Evolutionary conservation across 805 yeast species (phyloP).

Genomic region (Yarrowia sp.): DNA sequence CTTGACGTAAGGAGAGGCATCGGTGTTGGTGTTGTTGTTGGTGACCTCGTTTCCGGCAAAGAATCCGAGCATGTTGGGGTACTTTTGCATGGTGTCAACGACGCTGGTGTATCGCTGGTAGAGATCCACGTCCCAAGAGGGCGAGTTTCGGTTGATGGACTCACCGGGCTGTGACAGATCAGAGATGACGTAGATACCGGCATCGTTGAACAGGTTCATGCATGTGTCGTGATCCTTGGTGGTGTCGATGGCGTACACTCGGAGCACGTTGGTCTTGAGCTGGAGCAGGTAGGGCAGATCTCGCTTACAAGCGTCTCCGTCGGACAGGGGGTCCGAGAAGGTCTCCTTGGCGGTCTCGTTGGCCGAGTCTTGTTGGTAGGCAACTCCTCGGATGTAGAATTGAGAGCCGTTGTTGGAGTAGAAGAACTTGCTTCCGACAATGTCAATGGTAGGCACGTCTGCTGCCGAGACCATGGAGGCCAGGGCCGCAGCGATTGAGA

Average conservation of each 20-base stretch:
- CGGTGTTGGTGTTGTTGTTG: slow-evolving; percentile 75
- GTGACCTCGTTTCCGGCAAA: slow-evolving; percentile 98
- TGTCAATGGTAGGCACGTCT: slow-evolving; percentile 51
- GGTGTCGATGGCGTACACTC: slow-evolving; percentile 86
- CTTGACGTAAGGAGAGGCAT: slow-evolving; percentile 90
- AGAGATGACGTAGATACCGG: slow-evolving; percentile 87
- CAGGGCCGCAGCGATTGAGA: slow-evolving; percentile 28
- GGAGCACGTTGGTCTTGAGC: slow-evolving; percentile 70
- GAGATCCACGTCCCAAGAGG: slow-evolving; percentile 71
- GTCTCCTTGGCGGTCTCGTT: slow-evolving; percentile 54
- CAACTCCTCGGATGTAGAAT: slow-evolving; percentile 84
- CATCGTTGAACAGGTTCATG: slow-evolving; percentile 69
- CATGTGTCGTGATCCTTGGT: slow-evolving; percentile 68
- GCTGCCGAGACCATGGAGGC: slow-evolving; percentile 31
- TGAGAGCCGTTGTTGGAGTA: slow-evolving; percentile 69
- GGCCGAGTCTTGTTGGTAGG: slow-evolving; percentile 69
- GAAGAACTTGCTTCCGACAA: slow-evolving; percentile 74
- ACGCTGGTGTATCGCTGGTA: slow-evolving; percentile 77
- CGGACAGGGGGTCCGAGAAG: slow-evolving; percentile 73
- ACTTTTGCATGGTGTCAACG: slow-evolving; percentile 73
- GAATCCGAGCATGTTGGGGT: slow-evolving; percentile 83
- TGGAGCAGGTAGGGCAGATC: slow-evolving; percentile 75
- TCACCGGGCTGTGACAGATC: slow-evolving; percentile 83
- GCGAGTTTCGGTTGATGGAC: slow-evolving; percentile 74
- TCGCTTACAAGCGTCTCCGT: slow-evolving; percentile 64